Conservation (phyloP, 164 flowering plant species). For the Piper betle region DNA sequence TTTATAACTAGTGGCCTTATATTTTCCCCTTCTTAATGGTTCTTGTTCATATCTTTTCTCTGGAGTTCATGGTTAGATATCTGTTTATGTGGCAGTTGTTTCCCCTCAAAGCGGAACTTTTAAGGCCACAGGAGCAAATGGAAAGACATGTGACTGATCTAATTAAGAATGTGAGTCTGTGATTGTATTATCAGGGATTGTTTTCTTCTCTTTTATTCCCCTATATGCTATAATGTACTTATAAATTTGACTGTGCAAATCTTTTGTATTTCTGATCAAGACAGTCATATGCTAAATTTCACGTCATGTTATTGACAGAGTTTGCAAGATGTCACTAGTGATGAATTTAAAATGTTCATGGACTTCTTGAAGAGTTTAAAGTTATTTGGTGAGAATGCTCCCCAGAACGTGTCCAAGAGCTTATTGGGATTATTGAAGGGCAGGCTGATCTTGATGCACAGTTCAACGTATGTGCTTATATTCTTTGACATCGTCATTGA, state of each 20-base stretch:
- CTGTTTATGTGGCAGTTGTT: slow-evolving; percentile 46
- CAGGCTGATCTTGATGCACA: slow-evolving; percentile 94
- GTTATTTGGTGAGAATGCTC: slow-evolving; percentile 84
- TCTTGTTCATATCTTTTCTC: background rate
- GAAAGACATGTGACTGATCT: slow-evolving; percentile 91
- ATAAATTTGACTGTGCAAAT: too few relatives aligned
- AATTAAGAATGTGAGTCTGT: slow-evolving; percentile 54
- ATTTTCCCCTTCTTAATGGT: background rate
- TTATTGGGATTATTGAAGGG: slow-evolving; percentile 73
- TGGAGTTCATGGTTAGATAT: slow-evolving; percentile 1
- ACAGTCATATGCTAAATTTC: slow-evolving; percentile 1
- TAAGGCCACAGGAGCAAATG: slow-evolving; percentile 88
- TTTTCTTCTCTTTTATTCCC: background rate
- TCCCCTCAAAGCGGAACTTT: slow-evolving; percentile 73
- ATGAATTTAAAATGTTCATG: slow-evolving; percentile 92
- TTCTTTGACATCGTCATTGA: too few relatives aligned
- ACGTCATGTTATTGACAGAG: slow-evolving; percentile 33
- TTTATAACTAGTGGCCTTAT: background rate
- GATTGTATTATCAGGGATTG: background rate
- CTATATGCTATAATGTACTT: too few relatives aligned
- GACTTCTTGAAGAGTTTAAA: slow-evolving; percentile 76
- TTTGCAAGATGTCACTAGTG: slow-evolving; percentile 91
- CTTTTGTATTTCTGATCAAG: background rate
- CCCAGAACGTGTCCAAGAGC: slow-evolving; percentile 77
- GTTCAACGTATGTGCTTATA: slow-evolving; percentile 53